Conservation (phyloP, 1,284 basidiomycete species). For the Rhodotorula sp. region DNA sequence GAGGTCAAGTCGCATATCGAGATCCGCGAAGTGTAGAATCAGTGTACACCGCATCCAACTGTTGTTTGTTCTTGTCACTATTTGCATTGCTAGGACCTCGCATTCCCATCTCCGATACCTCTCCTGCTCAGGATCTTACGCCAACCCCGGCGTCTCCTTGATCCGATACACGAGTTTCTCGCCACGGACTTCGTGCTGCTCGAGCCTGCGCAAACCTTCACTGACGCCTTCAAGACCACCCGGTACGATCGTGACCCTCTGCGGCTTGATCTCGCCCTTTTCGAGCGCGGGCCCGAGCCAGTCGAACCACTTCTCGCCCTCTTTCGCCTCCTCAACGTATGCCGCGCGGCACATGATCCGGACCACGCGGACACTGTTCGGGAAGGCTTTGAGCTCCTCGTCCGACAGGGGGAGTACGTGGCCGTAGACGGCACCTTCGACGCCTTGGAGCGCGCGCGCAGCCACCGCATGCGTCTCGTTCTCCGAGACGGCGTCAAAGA, state of each 20-base stretch:
- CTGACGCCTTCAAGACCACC: constrained; percentile 46
- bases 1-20: constrained; percentile 7
- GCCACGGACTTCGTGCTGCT: constrained; percentile 44
- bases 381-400: background rate
- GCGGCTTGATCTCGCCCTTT: constrained; percentile 43
- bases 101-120: background rate
- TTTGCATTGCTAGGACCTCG: background rate
- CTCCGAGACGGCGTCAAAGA: constrained; percentile 44
- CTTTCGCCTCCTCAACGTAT: constrained; percentile 19
- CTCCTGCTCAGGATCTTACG: background rate
- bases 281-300: constrained; percentile 41
- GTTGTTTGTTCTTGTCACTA: background rate
- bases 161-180: constrained; percentile 50
- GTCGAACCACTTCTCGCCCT: constrained; percentile 43
- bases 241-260: constrained; percentile 43
- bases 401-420: constrained; percentile 24
- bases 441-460: constrained; percentile 34
- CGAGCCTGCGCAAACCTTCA: constrained; percentile 45
- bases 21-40: background rate
- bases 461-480: constrained; percentile 37
- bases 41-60: background rate
- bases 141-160: constrained; percentile 41
- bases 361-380: constrained; percentile 24
- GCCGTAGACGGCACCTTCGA: constrained; percentile 6
- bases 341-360: constrained; percentile 32